These are phyloP conservation scores for Pachysolen tannophilus DNA, from an alignment of 805 yeast genomes.

Conservation along the genomic window DNA sequence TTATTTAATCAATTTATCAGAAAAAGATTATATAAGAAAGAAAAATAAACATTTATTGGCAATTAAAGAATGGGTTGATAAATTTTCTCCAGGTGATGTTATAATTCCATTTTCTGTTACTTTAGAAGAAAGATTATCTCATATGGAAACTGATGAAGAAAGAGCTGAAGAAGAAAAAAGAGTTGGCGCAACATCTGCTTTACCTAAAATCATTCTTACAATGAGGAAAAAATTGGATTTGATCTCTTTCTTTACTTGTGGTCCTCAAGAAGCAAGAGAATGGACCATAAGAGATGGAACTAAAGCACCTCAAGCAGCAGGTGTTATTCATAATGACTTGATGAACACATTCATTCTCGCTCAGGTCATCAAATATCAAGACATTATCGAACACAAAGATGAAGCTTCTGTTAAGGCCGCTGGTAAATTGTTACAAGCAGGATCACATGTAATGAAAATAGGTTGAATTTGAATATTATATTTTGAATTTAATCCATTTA, in stretches of 20 bases:
- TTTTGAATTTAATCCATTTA: slow-evolving; percentile 46
- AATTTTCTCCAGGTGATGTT: slow-evolving; percentile 64
- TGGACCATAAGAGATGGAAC: slow-evolving; percentile 79
- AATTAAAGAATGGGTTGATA: slow-evolving; percentile 59
- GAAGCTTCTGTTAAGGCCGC: slow-evolving; percentile 42
- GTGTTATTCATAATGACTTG: slow-evolving; percentile 79
- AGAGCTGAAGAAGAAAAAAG: slow-evolving; percentile 26
- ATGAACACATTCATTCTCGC: slow-evolving; percentile 77
- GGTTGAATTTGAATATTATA: slow-evolving; percentile 67
- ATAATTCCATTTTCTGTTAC: slow-evolving; percentile 92
- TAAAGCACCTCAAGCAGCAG: slow-evolving; percentile 85
- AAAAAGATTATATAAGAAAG: slow-evolving; percentile 52
- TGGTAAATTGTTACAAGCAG: slow-evolving; percentile 58
- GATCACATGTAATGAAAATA: slow-evolving; percentile 92
- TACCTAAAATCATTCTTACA: slow-evolving; percentile 53
- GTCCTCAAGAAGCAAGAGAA: slow-evolving; percentile 76
- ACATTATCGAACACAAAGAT: slow-evolving; percentile 45
- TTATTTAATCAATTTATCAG: slow-evolving; percentile 65
- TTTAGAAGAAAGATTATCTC: slow-evolving; percentile 86
- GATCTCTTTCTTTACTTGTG: slow-evolving; percentile 84
- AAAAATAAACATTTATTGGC: slow-evolving; percentile 40
- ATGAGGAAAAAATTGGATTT: slow-evolving; percentile 65
- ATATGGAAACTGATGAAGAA: slow-evolving; percentile 62
- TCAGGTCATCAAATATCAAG: slow-evolving; percentile 61
- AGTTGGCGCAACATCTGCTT: slow-evolving; percentile 35